Evolutionary conservation across 83 land plant species (phyloP).

Genomic region (Picea abies): DNA sequence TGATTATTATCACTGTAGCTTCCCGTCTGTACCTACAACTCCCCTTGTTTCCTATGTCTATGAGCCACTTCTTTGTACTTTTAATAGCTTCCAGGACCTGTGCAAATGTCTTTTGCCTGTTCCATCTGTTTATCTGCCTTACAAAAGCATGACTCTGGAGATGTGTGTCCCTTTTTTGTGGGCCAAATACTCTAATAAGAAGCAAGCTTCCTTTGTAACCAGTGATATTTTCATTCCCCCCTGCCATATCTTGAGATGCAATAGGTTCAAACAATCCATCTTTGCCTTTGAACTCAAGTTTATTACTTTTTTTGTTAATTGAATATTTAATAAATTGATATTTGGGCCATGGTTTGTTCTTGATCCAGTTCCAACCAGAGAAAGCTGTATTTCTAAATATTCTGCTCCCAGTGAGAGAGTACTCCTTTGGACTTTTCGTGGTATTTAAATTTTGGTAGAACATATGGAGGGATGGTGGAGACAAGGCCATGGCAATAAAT

Average conservation of each 20-base stretch:
- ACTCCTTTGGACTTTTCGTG: background rate
- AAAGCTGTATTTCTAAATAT: background rate
- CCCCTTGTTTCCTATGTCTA: background rate
- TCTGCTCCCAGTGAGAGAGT: background rate
- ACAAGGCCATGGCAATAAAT: conserved; percentile 9
- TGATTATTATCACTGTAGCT: conserved; percentile 22
- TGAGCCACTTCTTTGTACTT: conserved; percentile 5
- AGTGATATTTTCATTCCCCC: background rate
- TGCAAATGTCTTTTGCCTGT: background rate
- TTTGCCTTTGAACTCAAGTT: background rate
- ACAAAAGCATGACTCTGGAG: background rate
- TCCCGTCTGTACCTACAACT: background rate
- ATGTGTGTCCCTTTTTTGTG: background rate
- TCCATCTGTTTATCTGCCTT: background rate
- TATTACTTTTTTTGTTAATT: background rate
- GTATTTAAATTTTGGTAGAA: background rate
- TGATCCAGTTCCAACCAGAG: background rate
- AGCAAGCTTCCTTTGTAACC: background rate
- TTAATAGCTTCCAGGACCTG: background rate
- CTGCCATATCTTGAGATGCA: background rate
- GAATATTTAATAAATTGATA: background rate
- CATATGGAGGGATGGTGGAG: background rate
- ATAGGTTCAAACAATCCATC: background rate
- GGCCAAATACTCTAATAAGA: background rate
- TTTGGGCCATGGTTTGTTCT: background rate